Percentiles rank a stretch among this genome's conserved stretches.
Evolutionary conservation across 805 yeast species (phyloP).

Genomic region (Scheffersomyces coipomensis): DNA sequence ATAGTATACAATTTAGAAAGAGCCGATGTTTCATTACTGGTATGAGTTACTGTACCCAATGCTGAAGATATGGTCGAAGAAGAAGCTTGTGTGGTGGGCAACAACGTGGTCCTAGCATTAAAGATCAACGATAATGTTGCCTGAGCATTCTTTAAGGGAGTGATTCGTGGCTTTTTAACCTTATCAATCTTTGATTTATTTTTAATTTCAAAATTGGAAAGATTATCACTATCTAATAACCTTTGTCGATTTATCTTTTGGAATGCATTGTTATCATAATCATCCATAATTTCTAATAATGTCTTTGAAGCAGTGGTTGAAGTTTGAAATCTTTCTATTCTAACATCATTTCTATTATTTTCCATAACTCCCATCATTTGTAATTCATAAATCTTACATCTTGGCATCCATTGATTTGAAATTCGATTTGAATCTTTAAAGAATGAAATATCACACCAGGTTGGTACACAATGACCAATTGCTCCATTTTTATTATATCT

Average conservation of each 20-base stretch:
- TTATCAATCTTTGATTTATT: neutral
- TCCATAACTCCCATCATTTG: constrained; percentile 99
- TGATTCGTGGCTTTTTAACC: constrained; percentile 9
- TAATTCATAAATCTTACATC: constrained; percentile 89
- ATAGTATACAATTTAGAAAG: constrained; percentile 35
- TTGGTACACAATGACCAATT: constrained; percentile 78
- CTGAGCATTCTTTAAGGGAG: constrained; percentile 12
- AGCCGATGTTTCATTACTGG: constrained; percentile 30
- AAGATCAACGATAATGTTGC: constrained; percentile 29
- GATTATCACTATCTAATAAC: neutral
- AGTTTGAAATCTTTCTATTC: constrained; percentile 56
- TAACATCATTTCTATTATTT: constrained; percentile 71
- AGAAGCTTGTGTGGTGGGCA: constrained; percentile 20
- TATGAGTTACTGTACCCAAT: constrained; percentile 35
- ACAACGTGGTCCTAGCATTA: constrained; percentile 12
- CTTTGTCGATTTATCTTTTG: constrained; percentile 13
- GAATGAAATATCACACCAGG: constrained; percentile 93
- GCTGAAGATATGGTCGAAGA: constrained; percentile 27
- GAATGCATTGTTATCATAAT: constrained; percentile 64
- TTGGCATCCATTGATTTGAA: constrained; percentile 77
- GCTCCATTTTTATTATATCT: constrained; percentile 55
- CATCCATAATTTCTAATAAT: constrained; percentile 60
- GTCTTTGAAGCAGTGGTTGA: constrained; percentile 32
- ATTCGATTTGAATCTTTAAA: constrained; percentile 61
- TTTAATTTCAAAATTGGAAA: neutral